phyloP scores from a whole-genome alignment of 306 rosid species.

The Rosa lucieae region DNA sequence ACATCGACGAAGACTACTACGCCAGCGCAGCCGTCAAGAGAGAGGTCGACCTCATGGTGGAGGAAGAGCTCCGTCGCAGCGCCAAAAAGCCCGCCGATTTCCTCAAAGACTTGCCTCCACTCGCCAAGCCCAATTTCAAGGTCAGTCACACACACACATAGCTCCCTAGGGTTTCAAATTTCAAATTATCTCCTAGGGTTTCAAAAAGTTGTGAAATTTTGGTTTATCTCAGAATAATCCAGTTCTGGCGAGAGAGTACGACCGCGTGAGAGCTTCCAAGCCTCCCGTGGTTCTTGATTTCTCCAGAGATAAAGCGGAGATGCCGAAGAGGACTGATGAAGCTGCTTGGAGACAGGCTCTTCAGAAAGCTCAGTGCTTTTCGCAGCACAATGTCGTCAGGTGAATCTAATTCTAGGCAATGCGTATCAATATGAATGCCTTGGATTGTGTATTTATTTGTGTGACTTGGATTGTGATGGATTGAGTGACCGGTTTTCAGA shows the following conservation, averaged over 20 bases:
- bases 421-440: background rate
- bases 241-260: constrained; percentile 86
- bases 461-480: constrained; percentile 13
- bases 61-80: constrained; percentile 95
- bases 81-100: constrained; percentile 77
- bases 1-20: constrained; percentile 94
- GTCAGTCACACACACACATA: constrained; percentile 21
- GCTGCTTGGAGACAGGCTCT: constrained; percentile 83
- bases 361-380: constrained; percentile 69
- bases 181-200: background rate
- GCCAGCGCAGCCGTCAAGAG: constrained; percentile 60
- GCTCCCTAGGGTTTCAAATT: background rate
- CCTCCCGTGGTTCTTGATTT: constrained; percentile 79
- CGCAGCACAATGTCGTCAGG: constrained; percentile 75
- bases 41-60: constrained; percentile 85
- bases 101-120: constrained; percentile 90
- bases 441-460: background rate
- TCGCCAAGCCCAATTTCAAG: constrained; percentile 63
- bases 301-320: constrained; percentile 63
- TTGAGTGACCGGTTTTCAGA: constrained; percentile 42
- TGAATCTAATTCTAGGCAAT: background rate
- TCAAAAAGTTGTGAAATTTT: background rate
- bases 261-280: constrained; percentile 87
- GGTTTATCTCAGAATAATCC: constrained; percentile 59
- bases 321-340: constrained; percentile 78